A percentile compares a stretch with the other conserved stretches of the same genome.
Conservation (phyloP, 176 grass and related monocot species). For the Olyra latifolia region DNA sequence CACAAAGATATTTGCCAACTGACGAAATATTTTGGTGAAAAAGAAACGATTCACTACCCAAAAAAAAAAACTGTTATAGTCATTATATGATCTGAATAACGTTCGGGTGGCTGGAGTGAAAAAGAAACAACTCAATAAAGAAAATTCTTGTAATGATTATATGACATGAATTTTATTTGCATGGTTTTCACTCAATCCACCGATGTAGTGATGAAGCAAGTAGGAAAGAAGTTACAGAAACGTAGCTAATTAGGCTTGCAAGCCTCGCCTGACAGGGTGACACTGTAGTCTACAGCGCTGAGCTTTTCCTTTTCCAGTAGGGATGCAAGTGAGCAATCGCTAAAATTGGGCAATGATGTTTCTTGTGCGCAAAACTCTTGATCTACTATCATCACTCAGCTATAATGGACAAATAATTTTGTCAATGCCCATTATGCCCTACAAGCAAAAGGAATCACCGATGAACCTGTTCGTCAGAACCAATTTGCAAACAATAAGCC, state of each 20-base stretch:
- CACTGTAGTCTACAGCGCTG: background rate
- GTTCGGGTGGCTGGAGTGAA: background rate
- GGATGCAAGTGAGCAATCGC: background rate
- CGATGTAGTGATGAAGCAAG: background rate
- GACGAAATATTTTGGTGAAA: background rate
- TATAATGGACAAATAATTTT: background rate
- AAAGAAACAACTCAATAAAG: background rate
- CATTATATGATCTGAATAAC: background rate
- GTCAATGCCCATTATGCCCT: background rate
- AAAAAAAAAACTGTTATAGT: background rate
- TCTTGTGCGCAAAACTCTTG: background rate
- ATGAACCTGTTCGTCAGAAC: background rate
- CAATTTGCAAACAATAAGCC: background rate
- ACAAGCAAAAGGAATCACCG: background rate
- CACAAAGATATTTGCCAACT: background rate
- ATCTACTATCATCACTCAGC: background rate
- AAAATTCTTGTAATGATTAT: background rate
- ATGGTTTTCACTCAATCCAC: background rate
- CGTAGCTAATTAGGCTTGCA: background rate
- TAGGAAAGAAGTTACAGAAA: background rate
- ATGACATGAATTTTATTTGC: background rate
- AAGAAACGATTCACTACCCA: background rate
- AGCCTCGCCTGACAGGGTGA: background rate
- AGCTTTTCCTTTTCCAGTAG: background rate
- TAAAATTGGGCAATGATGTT: background rate